Base-by-base conservation (phyloP, 2,329 filamentous ascomycete species). In the Sporothrix humicola region DNA sequence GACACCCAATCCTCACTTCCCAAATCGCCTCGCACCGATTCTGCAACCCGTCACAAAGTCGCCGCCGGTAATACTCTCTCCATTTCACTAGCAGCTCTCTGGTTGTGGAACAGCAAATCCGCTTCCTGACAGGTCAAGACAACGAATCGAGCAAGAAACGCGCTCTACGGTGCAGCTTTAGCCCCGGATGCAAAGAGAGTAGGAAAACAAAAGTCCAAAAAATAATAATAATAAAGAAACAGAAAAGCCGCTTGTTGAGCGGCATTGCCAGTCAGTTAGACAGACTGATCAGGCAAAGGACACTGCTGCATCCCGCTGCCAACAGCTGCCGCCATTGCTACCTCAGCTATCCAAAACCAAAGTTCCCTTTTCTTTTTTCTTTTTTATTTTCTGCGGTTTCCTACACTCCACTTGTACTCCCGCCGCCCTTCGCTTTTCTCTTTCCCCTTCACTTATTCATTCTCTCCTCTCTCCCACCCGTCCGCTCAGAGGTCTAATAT, bases 1-100 rank as follows among this genome's bases (percentile, higher is more conserved):
- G 44, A 48, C 44, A 52, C 23, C 44, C 23, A 50, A 52, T 52
- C 20, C 63, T 7, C 63, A 52, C 31, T 4, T 37, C 13, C 23
- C 46, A 52, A 31, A 52, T 52, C 63, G 44, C 72, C 65, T 42
- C 58, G 70, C 66, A 72, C 13, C 42, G 46, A 48, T 31, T 44
- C 74, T 75, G 72, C 72, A 75, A 56, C 69, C 26, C 42, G 63
- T 71, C 74, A 70, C 42, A 65, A 69, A 73, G 72, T 72, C 26
- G 50, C 61, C 69, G 46, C 71, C 26, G 46, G 50, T 23, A 26
- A 26, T 26, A 73, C 65, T 52, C 65, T 37, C 50, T 23, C 66
- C 50, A 46, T 69, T 46, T 69, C 46, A 52, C 44, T 44, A 61
- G 26, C 26, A 54, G 50, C 61, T 56, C 52, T 56, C 52, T 61